Percentiles rank a stretch among this genome's conserved stretches.
phyloP scores from a whole-genome alignment of 2,329 filamentous ascomycete species.

The Botryotinia convoluta region DNA sequence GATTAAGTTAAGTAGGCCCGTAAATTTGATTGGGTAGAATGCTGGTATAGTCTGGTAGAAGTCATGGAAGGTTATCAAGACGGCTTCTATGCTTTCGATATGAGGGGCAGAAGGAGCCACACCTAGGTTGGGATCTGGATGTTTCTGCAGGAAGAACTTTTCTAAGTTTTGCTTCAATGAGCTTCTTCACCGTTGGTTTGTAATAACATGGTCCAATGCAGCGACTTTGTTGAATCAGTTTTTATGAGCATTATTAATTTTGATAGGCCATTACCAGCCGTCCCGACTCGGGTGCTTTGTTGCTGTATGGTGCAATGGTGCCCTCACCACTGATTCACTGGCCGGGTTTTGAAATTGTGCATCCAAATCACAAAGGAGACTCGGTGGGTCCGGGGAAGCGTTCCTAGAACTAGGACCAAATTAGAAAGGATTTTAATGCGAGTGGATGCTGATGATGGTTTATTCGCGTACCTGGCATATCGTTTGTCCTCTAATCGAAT shows the following conservation, averaged over 20 bases:
- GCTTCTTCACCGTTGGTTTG: slow-evolving; percentile 12
- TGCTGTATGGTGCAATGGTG: neutral
- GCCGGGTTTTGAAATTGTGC: slow-evolving; percentile 15
- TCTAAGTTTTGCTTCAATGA: neutral
- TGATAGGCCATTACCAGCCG: slow-evolving; percentile 6
- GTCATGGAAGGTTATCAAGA: slow-evolving; percentile 17
- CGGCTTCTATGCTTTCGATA: slow-evolving; percentile 11
- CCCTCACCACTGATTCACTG: slow-evolving; percentile 14
- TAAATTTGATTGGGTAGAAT: slow-evolving; percentile 9
- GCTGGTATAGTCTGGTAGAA: slow-evolving; percentile 7
- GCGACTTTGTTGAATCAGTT: neutral
- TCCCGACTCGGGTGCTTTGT: neutral
- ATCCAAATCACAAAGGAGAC: slow-evolving; percentile 9
- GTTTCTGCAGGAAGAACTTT: slow-evolving; percentile 13
- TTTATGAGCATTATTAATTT: neutral
- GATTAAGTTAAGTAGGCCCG: slow-evolving; percentile 6
- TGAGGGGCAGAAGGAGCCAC: slow-evolving; percentile 9
- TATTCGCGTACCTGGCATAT: slow-evolving; percentile 20
- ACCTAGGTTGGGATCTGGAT: slow-evolving; percentile 4
- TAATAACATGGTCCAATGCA: neutral
- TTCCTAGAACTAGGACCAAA: slow-evolving; percentile 16
- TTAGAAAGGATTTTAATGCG: neutral
- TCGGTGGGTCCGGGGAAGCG: slow-evolving; percentile 20
- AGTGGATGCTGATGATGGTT: slow-evolving; percentile 7
- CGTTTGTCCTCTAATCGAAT: slow-evolving; percentile 13